Base-by-base conservation (phyloP, 352 stramenopile genomes). In the Phytophthora pseudosyringae region DNA sequence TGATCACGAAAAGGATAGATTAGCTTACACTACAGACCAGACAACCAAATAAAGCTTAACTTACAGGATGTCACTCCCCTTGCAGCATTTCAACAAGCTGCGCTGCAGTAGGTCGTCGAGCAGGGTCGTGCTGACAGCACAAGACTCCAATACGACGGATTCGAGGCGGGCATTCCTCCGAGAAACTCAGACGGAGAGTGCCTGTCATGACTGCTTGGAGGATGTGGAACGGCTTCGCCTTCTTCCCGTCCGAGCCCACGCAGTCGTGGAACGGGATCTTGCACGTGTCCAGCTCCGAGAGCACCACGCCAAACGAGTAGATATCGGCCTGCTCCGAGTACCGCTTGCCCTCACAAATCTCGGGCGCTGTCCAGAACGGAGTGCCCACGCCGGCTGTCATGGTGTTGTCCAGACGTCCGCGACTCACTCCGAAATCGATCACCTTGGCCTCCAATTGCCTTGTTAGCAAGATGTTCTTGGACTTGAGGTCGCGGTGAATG, bases 291-390 rank as follows among this genome's bases (percentile, higher is more conserved):
- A 86, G 8, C 43, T 86, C 77, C 0, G 72, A 71, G 3, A 86
- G 39, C 21, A 86, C 46, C 12, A 90, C 78, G 9, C 82, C 83
- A 55, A 89, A 88, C 11, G 76, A 83, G 64, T 90, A 93, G 9
- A 93, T 77, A 47, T 93, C 84, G 6, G 79, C 73, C 47, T 83
- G 80, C 32, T 87, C 73, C 11, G 71, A 73, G 66, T 85, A 92
- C 2, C 64, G 52, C 39, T 81, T 75, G 26, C 77, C 77, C 21
- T 78, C 52, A 3, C 92, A 61, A 13, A 92, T 77, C 53, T 93
- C 84, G 4, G 84, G 82, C 1, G 80, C 83, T 13, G 80, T 86
- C 79, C 80, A 91, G 49, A 59, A 81, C 2, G 71, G 73, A 8
- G 75, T 90, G 13, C 81, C 81, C n/a, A 73, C 73, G 8, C 83